Evolutionary conservation across 768 basidiomycete genomes (phyloP).

Genomic region (Lentinus tigrinus): DNA sequence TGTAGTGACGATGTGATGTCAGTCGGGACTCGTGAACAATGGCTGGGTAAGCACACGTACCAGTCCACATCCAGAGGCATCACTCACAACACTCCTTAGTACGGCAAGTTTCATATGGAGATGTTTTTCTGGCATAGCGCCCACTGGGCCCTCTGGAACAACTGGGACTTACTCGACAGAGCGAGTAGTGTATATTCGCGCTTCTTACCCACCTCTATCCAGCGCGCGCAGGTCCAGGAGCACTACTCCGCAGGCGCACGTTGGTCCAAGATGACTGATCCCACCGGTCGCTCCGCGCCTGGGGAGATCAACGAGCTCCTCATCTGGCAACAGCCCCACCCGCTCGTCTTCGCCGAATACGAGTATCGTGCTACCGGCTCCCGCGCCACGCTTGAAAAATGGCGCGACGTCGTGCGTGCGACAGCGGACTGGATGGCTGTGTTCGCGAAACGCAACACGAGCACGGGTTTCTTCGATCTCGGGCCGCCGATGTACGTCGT

Average conservation of each 20-base stretch:
- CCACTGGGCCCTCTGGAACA: conserved; percentile 63
- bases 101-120: conserved; percentile 61
- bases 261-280: conserved; percentile 67
- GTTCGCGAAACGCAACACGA: conserved; percentile 52
- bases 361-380: conserved; percentile 46
- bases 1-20: conserved; percentile 2
- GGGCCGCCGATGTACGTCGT: conserved; percentile 61
- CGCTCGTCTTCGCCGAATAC: conserved; percentile 56
- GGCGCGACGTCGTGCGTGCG: conserved; percentile 48
- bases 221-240: conserved; percentile 51
- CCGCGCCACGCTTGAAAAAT: conserved; percentile 44
- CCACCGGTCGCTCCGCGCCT: conserved; percentile 54
- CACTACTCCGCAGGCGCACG: conserved; percentile 54
- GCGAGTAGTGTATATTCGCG: conserved; percentile 44
- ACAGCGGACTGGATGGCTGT: conserved; percentile 63
- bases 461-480: conserved; percentile 49
- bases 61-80: neutral
- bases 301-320: conserved; percentile 63
- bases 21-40: conserved; percentile 56
- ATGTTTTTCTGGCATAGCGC: conserved; percentile 60
- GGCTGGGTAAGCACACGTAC: conserved; percentile 45
- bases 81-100: conserved; percentile 5
- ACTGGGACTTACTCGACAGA: conserved; percentile 53
- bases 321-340: conserved; percentile 64
- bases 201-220: conserved; percentile 46